Evolutionary conservation across 805 yeast species (phyloP).

Genomic region (Sugiyamaella qingdaonensis): DNA sequence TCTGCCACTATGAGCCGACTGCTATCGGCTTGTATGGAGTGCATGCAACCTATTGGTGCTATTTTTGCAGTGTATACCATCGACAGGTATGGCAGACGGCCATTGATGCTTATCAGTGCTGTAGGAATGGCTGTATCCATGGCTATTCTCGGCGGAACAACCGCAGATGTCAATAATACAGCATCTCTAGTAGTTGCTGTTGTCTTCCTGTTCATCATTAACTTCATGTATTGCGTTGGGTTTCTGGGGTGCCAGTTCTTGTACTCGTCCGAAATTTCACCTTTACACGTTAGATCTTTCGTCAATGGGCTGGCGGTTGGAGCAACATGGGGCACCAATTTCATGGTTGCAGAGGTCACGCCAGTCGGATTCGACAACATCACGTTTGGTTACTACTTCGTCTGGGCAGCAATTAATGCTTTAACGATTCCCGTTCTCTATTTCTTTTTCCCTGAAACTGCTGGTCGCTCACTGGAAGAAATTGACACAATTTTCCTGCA

Average conservation of each 20-base stretch:
- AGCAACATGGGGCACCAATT: conserved; percentile 62
- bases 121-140: conserved; percentile 38
- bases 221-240: conserved; percentile 21
- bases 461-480: conserved; percentile 71
- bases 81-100: conserved; percentile 57
- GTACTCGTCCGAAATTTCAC: conserved; percentile 26
- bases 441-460: conserved; percentile 73
- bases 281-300: conserved; percentile 21
- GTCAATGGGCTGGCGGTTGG: conserved; percentile 62
- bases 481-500: conserved; percentile 51
- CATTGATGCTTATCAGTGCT: conserved; percentile 48
- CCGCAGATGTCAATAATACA: not conserved
- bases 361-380: conserved; percentile 45
- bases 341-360: conserved; percentile 63
- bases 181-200: conserved; percentile 25
- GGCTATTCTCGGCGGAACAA: not conserved
- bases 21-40: conserved; percentile 28
- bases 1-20: not conserved
- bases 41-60: conserved; percentile 43
- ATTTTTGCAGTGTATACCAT: conserved; percentile 23
- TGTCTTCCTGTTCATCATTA: conserved; percentile 19
- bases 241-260: conserved; percentile 25
- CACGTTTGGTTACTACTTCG: conserved; percentile 62
- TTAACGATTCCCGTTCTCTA: conserved; percentile 56
- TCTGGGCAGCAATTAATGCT: conserved; percentile 63